phyloP scores from a whole-genome alignment of 1,284 basidiomycete species.

The Ganoderma resinaceum region DNA sequence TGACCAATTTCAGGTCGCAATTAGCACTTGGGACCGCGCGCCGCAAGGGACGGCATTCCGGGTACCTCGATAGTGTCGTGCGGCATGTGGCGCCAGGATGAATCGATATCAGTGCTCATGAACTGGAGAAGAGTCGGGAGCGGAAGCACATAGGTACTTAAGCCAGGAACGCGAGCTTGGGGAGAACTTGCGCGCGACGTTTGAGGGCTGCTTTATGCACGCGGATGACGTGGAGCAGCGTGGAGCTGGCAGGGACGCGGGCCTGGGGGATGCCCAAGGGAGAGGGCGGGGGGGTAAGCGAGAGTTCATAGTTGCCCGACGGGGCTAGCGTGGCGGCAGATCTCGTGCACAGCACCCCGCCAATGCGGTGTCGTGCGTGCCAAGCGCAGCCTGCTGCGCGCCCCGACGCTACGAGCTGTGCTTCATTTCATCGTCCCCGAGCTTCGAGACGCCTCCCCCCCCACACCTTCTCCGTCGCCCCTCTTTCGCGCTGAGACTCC shows the following conservation, averaged over 20 bases:
- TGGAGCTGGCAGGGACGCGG: neutral
- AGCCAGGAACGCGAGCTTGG: neutral
- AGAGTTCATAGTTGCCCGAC: constrained; percentile 6
- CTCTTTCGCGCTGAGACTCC: neutral
- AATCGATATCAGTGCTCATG: neutral
- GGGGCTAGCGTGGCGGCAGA: constrained; percentile 15
- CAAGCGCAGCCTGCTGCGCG: constrained; percentile 21
- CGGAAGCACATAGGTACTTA: no score
- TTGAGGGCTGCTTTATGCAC: neutral
- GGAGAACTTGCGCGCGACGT: neutral
- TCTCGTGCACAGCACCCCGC: constrained; percentile 30
- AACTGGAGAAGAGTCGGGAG: neutral
- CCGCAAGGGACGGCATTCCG: neutral
- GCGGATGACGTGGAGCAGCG: neutral
- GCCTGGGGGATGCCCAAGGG: neutral
- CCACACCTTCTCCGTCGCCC: neutral
- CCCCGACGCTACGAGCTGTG: constrained; percentile 25
- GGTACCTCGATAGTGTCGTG: neutral
- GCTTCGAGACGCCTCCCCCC: neutral
- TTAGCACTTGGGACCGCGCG: neutral
- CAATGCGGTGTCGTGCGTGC: constrained; percentile 29
- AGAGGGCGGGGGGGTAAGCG: neutral
- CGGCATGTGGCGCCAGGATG: neutral
- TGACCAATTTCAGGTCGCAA: neutral
- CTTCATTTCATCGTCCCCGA: constrained; percentile 1